These are phyloP conservation scores for Vicia villosa DNA, from an alignment of 306 rosid genomes.

Conservation along the genomic window DNA sequence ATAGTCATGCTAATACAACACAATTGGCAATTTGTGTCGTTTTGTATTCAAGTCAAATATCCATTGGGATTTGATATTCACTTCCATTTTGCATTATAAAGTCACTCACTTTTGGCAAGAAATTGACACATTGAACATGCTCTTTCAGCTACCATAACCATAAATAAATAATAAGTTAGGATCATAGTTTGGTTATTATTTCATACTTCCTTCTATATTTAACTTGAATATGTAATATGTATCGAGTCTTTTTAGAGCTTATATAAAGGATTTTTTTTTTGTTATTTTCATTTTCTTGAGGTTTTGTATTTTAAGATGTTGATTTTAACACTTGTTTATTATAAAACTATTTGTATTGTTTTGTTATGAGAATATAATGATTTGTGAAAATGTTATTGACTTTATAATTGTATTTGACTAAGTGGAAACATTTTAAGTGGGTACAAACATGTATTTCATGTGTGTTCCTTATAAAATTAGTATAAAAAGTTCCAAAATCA, in stretches of 20 bases:
- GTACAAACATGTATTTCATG: too few species aligned
- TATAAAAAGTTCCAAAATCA: too few species aligned
- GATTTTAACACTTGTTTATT: too few species aligned
- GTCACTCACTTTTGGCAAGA: conserved; percentile 6
- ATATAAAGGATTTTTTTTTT: too few species aligned
- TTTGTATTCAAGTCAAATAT: conserved; percentile 37
- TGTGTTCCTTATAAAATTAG: too few species aligned
- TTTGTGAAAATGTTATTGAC: too few species aligned
- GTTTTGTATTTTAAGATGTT: too few species aligned
- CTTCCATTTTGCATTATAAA: conserved; percentile 24
- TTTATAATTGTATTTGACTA: too few species aligned
- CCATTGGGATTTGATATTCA: conserved; percentile 36
- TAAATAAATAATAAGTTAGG: conserved; percentile 12
- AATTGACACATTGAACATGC: conserved; percentile 33
- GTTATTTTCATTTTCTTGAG: too few species aligned
- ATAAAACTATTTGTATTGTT: too few species aligned
- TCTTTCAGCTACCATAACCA: conserved; percentile 35
- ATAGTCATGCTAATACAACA: conserved; percentile 30
- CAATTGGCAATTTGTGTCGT: conserved; percentile 24
- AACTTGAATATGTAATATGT: neutral
- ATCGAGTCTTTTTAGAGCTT: neutral
- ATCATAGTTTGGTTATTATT: conserved; percentile 11
- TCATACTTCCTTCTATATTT: neutral
- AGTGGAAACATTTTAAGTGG: too few species aligned
- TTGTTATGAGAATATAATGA: too few species aligned